A percentile compares a stretch with the other conserved stretches of the same genome.
Evolutionary conservation across 352 stramenopile species (phyloP).

Genomic region (Phytophthora syringae): DNA sequence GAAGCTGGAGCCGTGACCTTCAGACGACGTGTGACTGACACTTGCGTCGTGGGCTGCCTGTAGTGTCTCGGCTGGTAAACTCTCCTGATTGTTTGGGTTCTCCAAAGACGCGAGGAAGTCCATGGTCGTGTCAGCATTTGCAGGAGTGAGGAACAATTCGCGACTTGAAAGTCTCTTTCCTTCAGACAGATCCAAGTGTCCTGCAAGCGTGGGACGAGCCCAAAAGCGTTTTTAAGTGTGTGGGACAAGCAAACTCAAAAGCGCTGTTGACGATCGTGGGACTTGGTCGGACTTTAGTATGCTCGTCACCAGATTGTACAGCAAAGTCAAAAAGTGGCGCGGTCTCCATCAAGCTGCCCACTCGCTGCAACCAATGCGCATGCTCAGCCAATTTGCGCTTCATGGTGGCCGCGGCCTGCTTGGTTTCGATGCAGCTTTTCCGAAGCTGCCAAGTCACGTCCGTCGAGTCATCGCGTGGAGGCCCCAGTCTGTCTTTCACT

Average conservation of each 20-base stretch:
- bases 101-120: constrained; percentile 16
- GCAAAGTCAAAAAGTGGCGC: constrained; percentile 55
- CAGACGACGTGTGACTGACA: background rate
- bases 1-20: background rate
- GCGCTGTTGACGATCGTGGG: no score
- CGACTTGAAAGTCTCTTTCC: background rate
- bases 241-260: no score
- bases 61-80: constrained; percentile 11
- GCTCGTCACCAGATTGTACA: background rate
- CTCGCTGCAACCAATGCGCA: constrained; percentile 47
- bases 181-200: background rate
- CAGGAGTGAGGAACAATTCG: background rate
- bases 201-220: background rate
- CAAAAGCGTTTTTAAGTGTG: background rate
- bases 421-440: constrained; percentile 43
- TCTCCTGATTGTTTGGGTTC: constrained; percentile 26
- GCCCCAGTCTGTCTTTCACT: constrained; percentile 30
- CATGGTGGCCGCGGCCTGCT: constrained; percentile 43
- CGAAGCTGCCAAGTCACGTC: constrained; percentile 11
- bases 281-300: constrained; percentile 4
- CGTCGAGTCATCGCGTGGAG: background rate
- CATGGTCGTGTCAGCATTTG: constrained; percentile 21
- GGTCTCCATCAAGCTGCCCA: constrained; percentile 56
- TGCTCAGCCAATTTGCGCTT: constrained; percentile 60
- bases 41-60: constrained; percentile 20